Evolutionary conservation across 805 yeast genomes (phyloP).

Genomic region (Teunomyces atbi): DNA sequence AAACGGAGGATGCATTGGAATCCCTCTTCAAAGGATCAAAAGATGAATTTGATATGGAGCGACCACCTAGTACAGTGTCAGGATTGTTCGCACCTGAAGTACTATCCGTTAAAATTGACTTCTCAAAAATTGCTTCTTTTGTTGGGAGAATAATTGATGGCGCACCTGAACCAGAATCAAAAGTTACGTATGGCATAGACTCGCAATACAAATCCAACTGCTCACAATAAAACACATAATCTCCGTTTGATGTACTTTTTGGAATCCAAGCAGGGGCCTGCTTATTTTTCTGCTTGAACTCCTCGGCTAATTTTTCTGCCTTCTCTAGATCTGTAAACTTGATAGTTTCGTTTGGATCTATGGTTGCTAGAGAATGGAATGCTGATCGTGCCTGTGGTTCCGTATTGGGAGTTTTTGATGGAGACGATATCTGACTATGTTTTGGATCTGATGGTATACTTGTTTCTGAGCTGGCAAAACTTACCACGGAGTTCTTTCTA

Average conservation of each 20-base stretch:
- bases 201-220: constrained; percentile 59
- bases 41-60: constrained; percentile 9
- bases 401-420: constrained; percentile 11
- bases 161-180: constrained; percentile 18
- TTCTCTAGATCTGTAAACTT: constrained; percentile 20
- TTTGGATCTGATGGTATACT: constrained; percentile 25
- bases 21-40: constrained; percentile 37
- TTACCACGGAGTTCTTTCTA: constrained; percentile 48
- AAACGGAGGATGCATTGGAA: constrained; percentile 34
- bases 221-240: constrained; percentile 57
- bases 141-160: constrained; percentile 27
- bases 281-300: constrained; percentile 17
- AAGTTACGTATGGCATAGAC: constrained; percentile 50
- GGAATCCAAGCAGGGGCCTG: constrained; percentile 56
- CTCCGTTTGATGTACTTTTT: constrained; percentile 52
- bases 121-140: constrained; percentile 19
- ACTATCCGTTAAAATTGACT: constrained; percentile 12
- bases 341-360: constrained; percentile 11
- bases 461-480: constrained; percentile 47
- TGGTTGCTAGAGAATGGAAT: constrained; percentile 13
- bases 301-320: constrained; percentile 28
- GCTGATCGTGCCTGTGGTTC: constrained; percentile 9
- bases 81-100: not conserved
- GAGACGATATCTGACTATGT: constrained; percentile 23
- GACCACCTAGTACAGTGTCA: constrained; percentile 5